These are phyloP conservation scores for Verruconis gallopava DNA, from an alignment of 2,329 filamentous ascomycete species.

Conservation along the genomic window DNA sequence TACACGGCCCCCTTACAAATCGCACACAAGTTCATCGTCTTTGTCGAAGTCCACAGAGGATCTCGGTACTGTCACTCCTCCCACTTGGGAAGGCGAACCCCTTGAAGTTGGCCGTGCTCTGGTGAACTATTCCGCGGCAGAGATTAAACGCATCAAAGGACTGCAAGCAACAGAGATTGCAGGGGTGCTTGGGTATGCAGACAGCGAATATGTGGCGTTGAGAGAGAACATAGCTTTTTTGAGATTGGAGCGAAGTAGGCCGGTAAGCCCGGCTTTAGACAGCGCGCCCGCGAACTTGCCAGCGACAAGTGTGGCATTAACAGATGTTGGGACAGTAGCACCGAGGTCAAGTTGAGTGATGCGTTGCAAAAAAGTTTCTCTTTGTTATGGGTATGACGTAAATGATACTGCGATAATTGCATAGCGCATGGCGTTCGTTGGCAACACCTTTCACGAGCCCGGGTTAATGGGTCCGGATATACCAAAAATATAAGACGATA, in stretches of 20 bases:
- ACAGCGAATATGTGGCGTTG: slow-evolving; percentile 86
- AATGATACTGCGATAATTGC: too few species aligned
- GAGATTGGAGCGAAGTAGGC: slow-evolving; percentile 24
- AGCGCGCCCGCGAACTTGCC: too few species aligned
- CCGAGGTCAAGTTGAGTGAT: too few species aligned
- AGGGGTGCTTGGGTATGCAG: slow-evolving; percentile 72
- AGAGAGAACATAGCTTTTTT: slow-evolving; percentile 79
- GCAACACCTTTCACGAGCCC: too few species aligned
- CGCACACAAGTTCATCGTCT: background rate
- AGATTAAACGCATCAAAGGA: slow-evolving; percentile 77
- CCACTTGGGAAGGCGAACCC: slow-evolving; percentile 21
- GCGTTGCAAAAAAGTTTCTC: too few species aligned
- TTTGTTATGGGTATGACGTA: too few species aligned
- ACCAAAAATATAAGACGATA: too few species aligned
- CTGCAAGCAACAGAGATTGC: slow-evolving; percentile 71
- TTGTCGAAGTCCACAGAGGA: background rate
- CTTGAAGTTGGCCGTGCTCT: slow-evolving; percentile 75
- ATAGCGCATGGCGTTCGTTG: too few species aligned
- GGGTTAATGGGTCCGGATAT: too few species aligned
- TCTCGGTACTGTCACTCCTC: background rate
- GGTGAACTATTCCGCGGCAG: slow-evolving; percentile 81
- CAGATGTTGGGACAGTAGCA: too few species aligned
- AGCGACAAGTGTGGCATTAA: too few species aligned
- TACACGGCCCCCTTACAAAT: background rate
- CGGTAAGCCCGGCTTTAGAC: slow-evolving; percentile 25